Conservation (phyloP, 345 rosid genomes). For the Psidium guajava region DNA sequence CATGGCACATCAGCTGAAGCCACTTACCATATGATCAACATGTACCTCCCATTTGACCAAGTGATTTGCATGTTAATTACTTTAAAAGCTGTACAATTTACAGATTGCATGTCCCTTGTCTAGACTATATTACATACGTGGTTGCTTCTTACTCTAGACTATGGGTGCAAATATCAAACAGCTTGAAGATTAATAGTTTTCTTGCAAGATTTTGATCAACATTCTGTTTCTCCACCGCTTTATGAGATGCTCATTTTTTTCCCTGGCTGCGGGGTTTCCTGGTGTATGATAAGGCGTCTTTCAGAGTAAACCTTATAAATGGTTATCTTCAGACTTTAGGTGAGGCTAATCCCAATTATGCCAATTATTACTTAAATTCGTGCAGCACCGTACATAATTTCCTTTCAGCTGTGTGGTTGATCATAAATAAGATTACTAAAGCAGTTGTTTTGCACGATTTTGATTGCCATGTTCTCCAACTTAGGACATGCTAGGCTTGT, state of each 20-base stretch:
- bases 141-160: background rate
- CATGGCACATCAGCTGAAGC: conserved; percentile 79
- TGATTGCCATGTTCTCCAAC: background rate
- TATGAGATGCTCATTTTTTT: background rate
- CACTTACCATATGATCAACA: conserved; percentile 48
- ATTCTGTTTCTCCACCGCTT: background rate
- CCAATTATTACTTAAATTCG: background rate
- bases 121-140: background rate
- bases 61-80: background rate
- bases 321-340: background rate
- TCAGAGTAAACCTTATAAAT: background rate
- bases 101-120: background rate
- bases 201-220: background rate
- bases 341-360: background rate
- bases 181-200: background rate
- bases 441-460: background rate
- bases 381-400: background rate
- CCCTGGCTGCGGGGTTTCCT: background rate
- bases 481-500: background rate
- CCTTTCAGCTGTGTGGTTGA: background rate
- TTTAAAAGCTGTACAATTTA: background rate
- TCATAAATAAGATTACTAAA: background rate
- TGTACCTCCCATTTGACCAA: conserved; percentile 22
- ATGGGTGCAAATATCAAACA: background rate
- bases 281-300: background rate